Conservation (phyloP, 2,329 filamentous ascomycete species). For the Xylariaceae sp. region DNA sequence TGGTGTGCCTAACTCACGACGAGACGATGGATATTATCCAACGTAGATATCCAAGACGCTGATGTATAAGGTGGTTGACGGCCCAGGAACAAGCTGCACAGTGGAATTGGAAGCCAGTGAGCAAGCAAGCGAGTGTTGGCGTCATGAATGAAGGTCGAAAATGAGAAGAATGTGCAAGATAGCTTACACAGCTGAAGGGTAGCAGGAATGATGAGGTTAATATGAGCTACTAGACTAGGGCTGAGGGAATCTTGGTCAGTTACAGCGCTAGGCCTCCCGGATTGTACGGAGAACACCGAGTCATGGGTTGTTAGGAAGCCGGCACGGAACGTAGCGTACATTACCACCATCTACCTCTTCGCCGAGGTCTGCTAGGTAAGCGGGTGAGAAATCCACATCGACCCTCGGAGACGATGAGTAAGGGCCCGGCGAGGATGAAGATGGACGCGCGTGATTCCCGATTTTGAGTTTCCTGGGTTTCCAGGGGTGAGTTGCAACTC, state of each 20-base stretch:
- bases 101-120: neutral
- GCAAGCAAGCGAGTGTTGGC: neutral
- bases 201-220: slow-evolving; percentile 6
- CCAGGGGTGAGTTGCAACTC: neutral
- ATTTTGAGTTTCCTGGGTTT: neutral
- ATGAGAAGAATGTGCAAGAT: neutral
- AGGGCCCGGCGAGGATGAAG: neutral
- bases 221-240: slow-evolving; percentile 11
- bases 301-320: neutral
- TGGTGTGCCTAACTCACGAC: no score
- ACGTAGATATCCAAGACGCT: no score
- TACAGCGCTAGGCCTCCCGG: slow-evolving; percentile 3
- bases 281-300: neutral
- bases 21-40: no score
- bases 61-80: no score
- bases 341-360: neutral
- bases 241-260: neutral
- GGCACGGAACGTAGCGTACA: neutral
- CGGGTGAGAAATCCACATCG: neutral
- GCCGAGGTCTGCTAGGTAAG: neutral
- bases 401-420: neutral
- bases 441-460: neutral
- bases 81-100: no score
- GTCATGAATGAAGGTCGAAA: slow-evolving; percentile 1
- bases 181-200: neutral